These are phyloP conservation scores for Zygotorulaspora mrakii DNA, from an alignment of 1,139 yeast genomes.

Conservation along the genomic window DNA sequence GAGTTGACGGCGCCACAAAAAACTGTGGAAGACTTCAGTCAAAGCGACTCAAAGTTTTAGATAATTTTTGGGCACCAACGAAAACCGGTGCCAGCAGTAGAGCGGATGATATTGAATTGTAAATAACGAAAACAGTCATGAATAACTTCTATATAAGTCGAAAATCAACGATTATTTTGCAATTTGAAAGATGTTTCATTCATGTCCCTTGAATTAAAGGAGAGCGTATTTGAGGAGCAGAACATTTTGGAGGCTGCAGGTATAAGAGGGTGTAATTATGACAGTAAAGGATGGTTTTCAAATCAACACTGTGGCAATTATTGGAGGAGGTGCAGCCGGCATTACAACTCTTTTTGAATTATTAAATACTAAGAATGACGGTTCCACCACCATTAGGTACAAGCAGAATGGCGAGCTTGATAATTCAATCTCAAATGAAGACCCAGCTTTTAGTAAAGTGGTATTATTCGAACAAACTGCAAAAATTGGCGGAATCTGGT, in stretches of 20 bases:
- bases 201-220: too few species aligned
- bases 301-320: constrained; percentile 36
- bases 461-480: constrained; percentile 40
- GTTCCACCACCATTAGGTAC: constrained; percentile 29
- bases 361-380: constrained; percentile 35
- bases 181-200: too few species aligned
- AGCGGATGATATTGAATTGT: too few species aligned
- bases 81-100: too few species aligned
- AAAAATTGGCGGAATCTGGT: constrained; percentile 42
- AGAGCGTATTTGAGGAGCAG: too few species aligned
- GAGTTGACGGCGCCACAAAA: constrained; percentile 4
- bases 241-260: too few species aligned
- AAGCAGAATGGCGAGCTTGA: constrained; percentile 15
- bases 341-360: constrained; percentile 38
- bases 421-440: constrained; percentile 9
- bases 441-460: constrained; percentile 25
- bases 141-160: not conserved
- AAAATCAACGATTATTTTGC: not conserved
- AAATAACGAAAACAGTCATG: too few species aligned
- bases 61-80: too few species aligned
- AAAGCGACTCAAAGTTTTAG: constrained; percentile 3
- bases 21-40: constrained; percentile 7
- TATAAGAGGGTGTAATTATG: too few species aligned
- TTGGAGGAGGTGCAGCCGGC: constrained; percentile 44
- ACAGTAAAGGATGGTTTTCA: constrained; percentile 10